Conservation (phyloP, 2,329 filamentous ascomycete genomes). For the Phyllosticta paracitricarpa region DNA sequence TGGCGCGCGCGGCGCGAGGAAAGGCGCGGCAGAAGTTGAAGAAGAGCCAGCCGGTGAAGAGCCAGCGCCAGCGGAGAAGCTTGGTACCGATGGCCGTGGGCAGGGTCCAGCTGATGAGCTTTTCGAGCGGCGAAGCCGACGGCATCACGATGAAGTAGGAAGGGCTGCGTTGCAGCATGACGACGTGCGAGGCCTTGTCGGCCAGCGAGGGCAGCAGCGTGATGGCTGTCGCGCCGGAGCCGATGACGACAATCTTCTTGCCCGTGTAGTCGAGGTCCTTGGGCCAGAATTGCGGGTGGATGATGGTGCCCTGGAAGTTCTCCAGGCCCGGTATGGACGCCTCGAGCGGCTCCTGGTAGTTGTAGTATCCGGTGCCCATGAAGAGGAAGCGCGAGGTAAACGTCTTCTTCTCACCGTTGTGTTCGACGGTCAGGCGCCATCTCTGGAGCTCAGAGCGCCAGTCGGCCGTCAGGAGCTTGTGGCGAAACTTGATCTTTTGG, state of each 20-base stretch:
- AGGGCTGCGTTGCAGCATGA: slow-evolving; percentile 73
- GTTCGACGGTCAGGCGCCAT: slow-evolving; percentile 33
- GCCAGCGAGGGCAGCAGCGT: slow-evolving; percentile 64
- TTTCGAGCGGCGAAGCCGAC: slow-evolving; percentile 29
- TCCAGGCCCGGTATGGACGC: slow-evolving; percentile 54
- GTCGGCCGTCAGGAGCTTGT: slow-evolving; percentile 31
- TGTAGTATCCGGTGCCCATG: slow-evolving; percentile 62
- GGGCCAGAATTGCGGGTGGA: slow-evolving; percentile 72
- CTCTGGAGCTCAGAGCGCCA: slow-evolving; percentile 40
- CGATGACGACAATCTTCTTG: slow-evolving; percentile 64
- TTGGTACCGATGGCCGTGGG: slow-evolving; percentile 38
- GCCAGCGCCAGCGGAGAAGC: slow-evolving; percentile 42
- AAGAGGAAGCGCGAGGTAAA: slow-evolving; percentile 42
- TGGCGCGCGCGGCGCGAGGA: slow-evolving; percentile 38
- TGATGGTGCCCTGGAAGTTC: slow-evolving; percentile 50
- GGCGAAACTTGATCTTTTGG: slow-evolving; percentile 34
- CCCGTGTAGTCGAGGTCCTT: slow-evolving; percentile 52
- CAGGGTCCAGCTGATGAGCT: slow-evolving; percentile 34
- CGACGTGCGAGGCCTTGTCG: slow-evolving; percentile 53
- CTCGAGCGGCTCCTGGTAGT: slow-evolving; percentile 54
- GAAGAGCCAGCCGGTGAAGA: slow-evolving; percentile 40
- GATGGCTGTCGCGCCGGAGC: slow-evolving; percentile 68
- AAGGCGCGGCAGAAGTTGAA: slow-evolving; percentile 44
- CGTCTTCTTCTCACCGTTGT: slow-evolving; percentile 25
- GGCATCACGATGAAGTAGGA: slow-evolving; percentile 53